Evolutionary conservation across 2,329 filamentous ascomycete species (phyloP), one percentile per base, ranked within the genome.

Genomic region (Cladosporium velox): DNA sequence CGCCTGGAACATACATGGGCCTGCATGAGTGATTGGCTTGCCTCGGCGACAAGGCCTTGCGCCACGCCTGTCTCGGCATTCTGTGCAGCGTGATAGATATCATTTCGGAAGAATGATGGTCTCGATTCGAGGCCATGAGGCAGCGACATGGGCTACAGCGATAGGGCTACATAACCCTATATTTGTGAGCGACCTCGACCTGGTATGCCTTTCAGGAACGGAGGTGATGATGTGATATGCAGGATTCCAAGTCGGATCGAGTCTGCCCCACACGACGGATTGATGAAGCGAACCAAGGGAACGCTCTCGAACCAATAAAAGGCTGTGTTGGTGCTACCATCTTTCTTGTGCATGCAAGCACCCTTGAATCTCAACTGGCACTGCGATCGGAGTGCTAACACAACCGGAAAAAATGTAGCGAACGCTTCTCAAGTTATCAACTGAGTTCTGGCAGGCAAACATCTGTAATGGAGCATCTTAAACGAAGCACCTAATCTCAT

Each of bases 251-350:
- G 52, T 55, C 21, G 32, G 52, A 34, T 32, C 52, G 7, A 54
- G 15, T 55, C 30, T 32, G 51, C 59, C 59, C 47, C 47, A 62
- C 59, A 38, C 28, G 15, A 15, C 18, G 59, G 38, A 58, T 55
- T 15, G 41, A 55, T n/a, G 32, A 21, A 24, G 52, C 59, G 44
- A 62, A 38, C 41, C 41, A 21, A 47, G 10, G 41, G n/a, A 62
- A 18, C 18, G 34, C 18, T 26, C 34, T 26, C 34, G 35, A 47
- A 34, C 61, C 61, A 64, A 47, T 47, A 47, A 64, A 49, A 51
- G 61, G 18, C n/a, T 32, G 30, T 41, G 32, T 64, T 64, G 35
- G 61, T 57, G 49, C 51, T 10, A 64, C 61, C 51, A 34, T 57
- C 35, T 24, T 63, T 55, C 32, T 8, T 63, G 47, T 55, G n/a